Evolutionary conservation across 768 basidiomycete species (phyloP).

Genomic region (Holtermannia corniformis): DNA sequence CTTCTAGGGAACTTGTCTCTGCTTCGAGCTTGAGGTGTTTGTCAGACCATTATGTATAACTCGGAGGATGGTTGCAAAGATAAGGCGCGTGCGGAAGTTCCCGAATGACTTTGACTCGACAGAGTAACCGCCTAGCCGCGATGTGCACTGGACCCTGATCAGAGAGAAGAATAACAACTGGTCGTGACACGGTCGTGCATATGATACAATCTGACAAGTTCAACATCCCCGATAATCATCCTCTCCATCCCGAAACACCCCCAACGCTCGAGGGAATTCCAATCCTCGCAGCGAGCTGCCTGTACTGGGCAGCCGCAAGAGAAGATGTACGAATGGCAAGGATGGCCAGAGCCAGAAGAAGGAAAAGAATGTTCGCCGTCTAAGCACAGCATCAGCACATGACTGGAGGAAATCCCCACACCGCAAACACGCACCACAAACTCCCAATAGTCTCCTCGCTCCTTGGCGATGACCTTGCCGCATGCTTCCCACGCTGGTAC

Average conservation of each 20-base stretch:
- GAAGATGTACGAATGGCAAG: conserved; percentile 61
- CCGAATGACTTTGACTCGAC: no score
- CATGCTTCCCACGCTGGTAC: conserved; percentile 87
- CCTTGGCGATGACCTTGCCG: conserved; percentile 68
- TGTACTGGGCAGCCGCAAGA: conserved; percentile 63
- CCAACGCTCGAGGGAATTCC: conserved; percentile 46
- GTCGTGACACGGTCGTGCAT: no score
- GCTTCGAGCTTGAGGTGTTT: no score
- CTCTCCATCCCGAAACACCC: background rate
- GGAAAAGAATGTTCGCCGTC: conserved; percentile 59
- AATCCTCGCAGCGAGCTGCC: conserved; percentile 76
- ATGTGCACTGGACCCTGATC: no score
- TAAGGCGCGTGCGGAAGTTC: no score
- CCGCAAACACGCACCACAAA: conserved; percentile 57
- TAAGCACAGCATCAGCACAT: conserved; percentile 5
- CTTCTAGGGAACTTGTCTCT: no score
- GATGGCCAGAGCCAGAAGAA: conserved; percentile 54
- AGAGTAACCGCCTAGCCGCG: no score
- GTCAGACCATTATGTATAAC: no score
- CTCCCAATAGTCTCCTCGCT: conserved; percentile 81
- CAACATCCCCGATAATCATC: background rate
- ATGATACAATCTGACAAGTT: no score
- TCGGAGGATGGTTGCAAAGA: no score
- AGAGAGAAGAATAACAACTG: no score
- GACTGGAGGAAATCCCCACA: background rate